phyloP scores from a whole-genome alignment of 768 basidiomycete genomes.

The Mycena filopes region DNA sequence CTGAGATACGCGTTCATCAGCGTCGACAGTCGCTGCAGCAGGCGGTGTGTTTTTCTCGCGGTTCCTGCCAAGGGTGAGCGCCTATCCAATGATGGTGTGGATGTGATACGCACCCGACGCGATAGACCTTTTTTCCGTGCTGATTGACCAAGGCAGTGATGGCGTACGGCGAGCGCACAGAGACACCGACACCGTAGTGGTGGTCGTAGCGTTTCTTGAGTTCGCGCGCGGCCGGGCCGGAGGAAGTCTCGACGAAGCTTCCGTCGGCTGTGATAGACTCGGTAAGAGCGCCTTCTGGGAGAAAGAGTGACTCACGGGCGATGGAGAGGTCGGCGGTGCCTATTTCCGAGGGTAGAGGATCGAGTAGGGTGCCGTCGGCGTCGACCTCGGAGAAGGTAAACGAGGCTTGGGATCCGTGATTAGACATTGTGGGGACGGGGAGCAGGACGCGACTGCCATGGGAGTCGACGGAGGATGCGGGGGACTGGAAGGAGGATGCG shows the following conservation, averaged over 20 bases:
- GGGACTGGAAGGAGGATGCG: slow-evolving; percentile 26
- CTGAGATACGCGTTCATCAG: slow-evolving; percentile 55
- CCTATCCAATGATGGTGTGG: slow-evolving; percentile 3
- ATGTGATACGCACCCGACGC: slow-evolving; percentile 71
- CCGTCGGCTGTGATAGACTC: slow-evolving; percentile 63
- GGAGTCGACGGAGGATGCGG: slow-evolving; percentile 28
- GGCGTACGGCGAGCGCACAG: slow-evolving; percentile 80
- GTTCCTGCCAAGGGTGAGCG: slow-evolving; percentile 50
- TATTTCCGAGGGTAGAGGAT: slow-evolving; percentile 60
- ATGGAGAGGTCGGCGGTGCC: slow-evolving; percentile 67
- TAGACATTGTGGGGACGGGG: slow-evolving; percentile 51
- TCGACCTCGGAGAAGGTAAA: slow-evolving; percentile 59
- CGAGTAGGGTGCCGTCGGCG: slow-evolving; percentile 46
- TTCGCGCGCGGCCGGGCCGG: slow-evolving; percentile 78
- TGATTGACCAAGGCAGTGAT: slow-evolving; percentile 88
- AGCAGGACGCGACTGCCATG: slow-evolving; percentile 49
- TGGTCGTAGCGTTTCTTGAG: slow-evolving; percentile 83
- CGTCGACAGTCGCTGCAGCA: slow-evolving; percentile 58
- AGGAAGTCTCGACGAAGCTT: slow-evolving; percentile 84
- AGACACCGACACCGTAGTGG: slow-evolving; percentile 69
- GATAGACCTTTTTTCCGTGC: slow-evolving; percentile 80
- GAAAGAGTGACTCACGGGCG: slow-evolving; percentile 57
- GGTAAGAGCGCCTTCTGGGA: slow-evolving; percentile 23
- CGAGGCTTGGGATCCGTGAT: slow-evolving; percentile 52
- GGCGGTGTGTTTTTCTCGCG: slow-evolving; percentile 73